Conservation (phyloP, 441 rosid species). For the Viola pubescens region DNA sequence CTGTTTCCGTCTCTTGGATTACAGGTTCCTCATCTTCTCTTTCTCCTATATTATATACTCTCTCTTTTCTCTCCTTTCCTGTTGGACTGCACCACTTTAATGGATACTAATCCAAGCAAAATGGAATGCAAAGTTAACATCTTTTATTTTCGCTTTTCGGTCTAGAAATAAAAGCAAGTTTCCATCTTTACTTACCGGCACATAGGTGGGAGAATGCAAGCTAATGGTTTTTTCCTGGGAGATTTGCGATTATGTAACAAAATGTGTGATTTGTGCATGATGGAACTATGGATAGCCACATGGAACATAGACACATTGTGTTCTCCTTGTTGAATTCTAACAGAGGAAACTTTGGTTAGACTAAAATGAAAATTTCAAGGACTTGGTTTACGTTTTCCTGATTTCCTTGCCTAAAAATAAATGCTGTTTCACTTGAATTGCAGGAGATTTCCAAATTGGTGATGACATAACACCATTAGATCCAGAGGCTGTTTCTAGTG, state of each 20-base stretch:
- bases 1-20: slow-evolving; percentile 81
- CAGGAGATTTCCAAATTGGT: slow-evolving; percentile 74
- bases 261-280: neutral
- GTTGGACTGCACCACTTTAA: too few relatives aligned
- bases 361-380: too few relatives aligned
- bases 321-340: neutral
- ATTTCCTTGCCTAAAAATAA: neutral
- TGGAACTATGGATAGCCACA: too few relatives aligned
- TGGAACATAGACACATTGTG: neutral
- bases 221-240: too few relatives aligned
- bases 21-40: slow-evolving; percentile 37
- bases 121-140: neutral
- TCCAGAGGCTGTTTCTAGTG: slow-evolving; percentile 47
- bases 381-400: neutral
- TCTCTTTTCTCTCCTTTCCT: neutral
- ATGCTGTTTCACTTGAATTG: neutral
- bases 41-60: neutral
- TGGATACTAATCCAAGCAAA: neutral
- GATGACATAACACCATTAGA: slow-evolving; percentile 48
- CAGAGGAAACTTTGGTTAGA: neutral
- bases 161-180: neutral
- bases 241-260: neutral
- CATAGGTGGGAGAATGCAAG: too few relatives aligned
- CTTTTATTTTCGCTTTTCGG: too few relatives aligned
- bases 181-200: too few relatives aligned